A percentile compares a stretch with the other conserved stretches of the same genome.
Evolutionary conservation across 805 yeast species (phyloP).

Genomic region (Tetrapisispora nanseiensis): DNA sequence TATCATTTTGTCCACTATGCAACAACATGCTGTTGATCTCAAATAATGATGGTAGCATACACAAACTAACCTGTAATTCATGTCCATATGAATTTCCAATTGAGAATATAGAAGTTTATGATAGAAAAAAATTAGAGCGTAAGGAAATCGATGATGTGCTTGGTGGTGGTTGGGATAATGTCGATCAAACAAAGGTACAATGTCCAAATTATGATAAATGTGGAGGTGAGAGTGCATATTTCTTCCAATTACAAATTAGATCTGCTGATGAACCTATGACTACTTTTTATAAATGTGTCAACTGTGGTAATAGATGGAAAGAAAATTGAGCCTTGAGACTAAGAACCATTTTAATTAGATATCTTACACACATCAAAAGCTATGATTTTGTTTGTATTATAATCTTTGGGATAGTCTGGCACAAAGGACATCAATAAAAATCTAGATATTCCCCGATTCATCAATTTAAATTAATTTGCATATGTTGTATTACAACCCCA

Average conservation of each 20-base stretch:
- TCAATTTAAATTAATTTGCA: no score
- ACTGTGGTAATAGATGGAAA: slow-evolving; percentile 93
- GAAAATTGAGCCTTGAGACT: slow-evolving; percentile 49
- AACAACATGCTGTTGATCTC: slow-evolving; percentile 77
- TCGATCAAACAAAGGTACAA: slow-evolving; percentile 87
- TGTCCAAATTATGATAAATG: slow-evolving; percentile 77
- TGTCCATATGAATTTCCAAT: slow-evolving; percentile 95
- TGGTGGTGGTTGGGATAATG: slow-evolving; percentile 99
- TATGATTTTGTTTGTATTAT: no score
- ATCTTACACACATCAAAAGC: background rate
- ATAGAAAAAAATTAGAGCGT: slow-evolving; percentile 70
- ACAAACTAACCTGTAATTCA: slow-evolving; percentile 78
- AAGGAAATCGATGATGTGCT: slow-evolving; percentile 93
- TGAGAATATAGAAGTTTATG: slow-evolving; percentile 72
- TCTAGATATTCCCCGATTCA: no score
- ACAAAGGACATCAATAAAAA: no score
- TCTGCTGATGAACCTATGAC: slow-evolving; percentile 99
- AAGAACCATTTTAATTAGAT: no score
- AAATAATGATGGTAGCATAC: slow-evolving; percentile 46
- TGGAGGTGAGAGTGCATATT: slow-evolving; percentile 86
- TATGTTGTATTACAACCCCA: no score
- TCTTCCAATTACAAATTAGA: slow-evolving; percentile 91
- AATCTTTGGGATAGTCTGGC: no score
- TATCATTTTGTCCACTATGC: slow-evolving; percentile 92
- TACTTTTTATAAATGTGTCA: slow-evolving; percentile 89